Percentiles rank a stretch among this genome's conserved stretches.
Conservation (phyloP, 2,329 filamentous ascomycete species). For the Fusarium albidum region DNA sequence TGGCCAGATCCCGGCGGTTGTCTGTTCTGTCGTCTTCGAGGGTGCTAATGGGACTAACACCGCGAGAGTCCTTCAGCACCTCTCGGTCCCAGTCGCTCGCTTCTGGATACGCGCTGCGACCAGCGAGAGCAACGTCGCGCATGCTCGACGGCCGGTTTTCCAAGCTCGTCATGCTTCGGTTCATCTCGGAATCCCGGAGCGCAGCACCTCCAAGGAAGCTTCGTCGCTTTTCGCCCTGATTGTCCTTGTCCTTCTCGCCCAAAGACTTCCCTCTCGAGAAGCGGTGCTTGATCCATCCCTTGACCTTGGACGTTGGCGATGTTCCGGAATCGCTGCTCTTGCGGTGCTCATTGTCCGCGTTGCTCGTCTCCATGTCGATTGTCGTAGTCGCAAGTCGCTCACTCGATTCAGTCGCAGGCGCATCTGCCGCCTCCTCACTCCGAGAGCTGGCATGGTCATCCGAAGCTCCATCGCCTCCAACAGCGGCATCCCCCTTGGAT, state of each 20-base stretch:
- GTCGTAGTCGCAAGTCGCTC: slow-evolving; percentile 4
- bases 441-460: slow-evolving; percentile 21
- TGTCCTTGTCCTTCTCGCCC: slow-evolving; percentile 50
- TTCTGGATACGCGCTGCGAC: slow-evolving; percentile 41
- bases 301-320: slow-evolving; percentile 54
- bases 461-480: slow-evolving; percentile 16
- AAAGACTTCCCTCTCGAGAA: slow-evolving; percentile 56
- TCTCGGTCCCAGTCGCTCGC: slow-evolving; percentile 29
- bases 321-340: slow-evolving; percentile 34
- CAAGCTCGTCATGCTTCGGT: slow-evolving; percentile 55
- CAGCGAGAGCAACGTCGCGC: slow-evolving; percentile 57
- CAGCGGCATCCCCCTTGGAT: slow-evolving; percentile 39
- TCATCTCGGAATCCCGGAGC: slow-evolving; percentile 52
- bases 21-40: slow-evolving; percentile 34
- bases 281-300: slow-evolving; percentile 64
- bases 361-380: slow-evolving; percentile 28
- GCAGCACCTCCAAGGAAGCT: slow-evolving; percentile 62
- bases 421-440: slow-evolving; percentile 18
- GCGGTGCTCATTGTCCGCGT: slow-evolving; percentile 24
- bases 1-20: slow-evolving; percentile 29
- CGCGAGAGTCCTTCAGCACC: slow-evolving; percentile 42
- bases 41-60: slow-evolving; percentile 50
- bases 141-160: slow-evolving; percentile 53
- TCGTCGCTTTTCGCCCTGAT: slow-evolving; percentile 46
- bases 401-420: slow-evolving; percentile 3